Conservation (phyloP, 1,284 basidiomycete species). For the Laetiporus sulphureus region DNA sequence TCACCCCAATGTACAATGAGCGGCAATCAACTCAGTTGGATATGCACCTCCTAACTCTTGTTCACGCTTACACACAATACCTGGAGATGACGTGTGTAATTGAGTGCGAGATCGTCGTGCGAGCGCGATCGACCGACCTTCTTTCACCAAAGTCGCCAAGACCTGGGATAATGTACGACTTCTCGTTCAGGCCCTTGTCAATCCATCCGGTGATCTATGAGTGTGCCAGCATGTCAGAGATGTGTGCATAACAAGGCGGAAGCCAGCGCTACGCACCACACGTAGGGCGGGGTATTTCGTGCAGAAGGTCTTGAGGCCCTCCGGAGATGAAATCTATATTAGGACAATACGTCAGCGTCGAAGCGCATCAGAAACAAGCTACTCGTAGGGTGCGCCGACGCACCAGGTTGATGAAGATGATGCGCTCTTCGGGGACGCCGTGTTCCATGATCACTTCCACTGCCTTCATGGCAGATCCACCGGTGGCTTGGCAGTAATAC, state of each 20-base stretch:
- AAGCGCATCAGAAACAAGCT: not conserved
- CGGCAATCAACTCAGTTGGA: too few species aligned
- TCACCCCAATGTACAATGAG: too few species aligned
- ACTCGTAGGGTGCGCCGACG: constrained; percentile 13
- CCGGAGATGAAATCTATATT: constrained; percentile 82
- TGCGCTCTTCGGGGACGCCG: constrained; percentile 84
- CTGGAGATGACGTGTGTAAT: too few species aligned
- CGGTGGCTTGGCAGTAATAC: constrained; percentile 61
- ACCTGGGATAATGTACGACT: constrained; percentile 84
- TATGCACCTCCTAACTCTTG: too few species aligned
- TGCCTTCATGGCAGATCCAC: constrained; percentile 96
- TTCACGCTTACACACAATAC: too few species aligned
- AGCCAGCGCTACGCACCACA: constrained; percentile 75
- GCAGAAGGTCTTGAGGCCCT: constrained; percentile 85
- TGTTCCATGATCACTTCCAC: constrained; percentile 91
- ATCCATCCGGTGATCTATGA: constrained; percentile 96
- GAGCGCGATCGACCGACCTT: too few species aligned
- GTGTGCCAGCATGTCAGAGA: too few species aligned
- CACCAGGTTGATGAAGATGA: constrained; percentile 96
- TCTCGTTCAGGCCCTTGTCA: constrained; percentile 89
- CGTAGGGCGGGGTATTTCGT: constrained; percentile 74
- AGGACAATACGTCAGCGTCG: constrained; percentile 1
- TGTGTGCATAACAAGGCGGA: too few species aligned
- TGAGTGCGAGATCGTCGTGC: too few species aligned
- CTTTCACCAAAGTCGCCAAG: constrained; percentile 91